Base-by-base conservation (phyloP, 2,329 filamentous ascomycete species). In the Paradendryphiella salina region DNA sequence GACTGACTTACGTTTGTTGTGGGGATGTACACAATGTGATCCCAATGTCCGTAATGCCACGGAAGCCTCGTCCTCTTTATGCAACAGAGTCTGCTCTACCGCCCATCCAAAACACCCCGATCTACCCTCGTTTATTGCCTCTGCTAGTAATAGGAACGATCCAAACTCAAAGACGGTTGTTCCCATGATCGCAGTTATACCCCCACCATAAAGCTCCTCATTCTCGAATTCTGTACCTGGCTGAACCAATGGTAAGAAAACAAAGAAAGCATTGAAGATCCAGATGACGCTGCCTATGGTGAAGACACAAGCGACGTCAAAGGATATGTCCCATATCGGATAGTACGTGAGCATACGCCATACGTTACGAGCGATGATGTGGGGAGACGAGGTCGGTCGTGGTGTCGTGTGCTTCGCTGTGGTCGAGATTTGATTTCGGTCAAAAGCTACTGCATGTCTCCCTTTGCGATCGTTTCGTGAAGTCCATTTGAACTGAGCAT, bases 101-200 rank as follows among this genome's bases (percentile, higher is more conserved):
- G 85, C 85, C 85, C 85, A 89, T 3, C 86, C 85, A 64, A 88
- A 88, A 66, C 85, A 89, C 10, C 81, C 83, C 0, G 79, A 74
- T 10, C 80, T 75, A 60, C 87, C 83, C 61, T 85, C 83, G 64
- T 89, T 89, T n/a, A 87, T 76, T 3, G 85, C 85, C 67, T 89
- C 86, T 1, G 87, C 73, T 69, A 88, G 76, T 20, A 88, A 75
- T 1, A 88, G 69, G 1, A 88, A 63, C 29, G 82, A 84, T 0
- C 85, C 85, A 3, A 85, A 46, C 58, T 86, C 84, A 65, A 89
- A 88, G 5, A 88, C 73, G 0, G 83, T 86, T 0, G 85, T 85
- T 3, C 86, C 86, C n/a, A 88, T 77, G 60, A 87, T 83, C 0
- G 83, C 84, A 0, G 81, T 83, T 17, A 86, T 77, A 1, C 85